phyloP scores from a whole-genome alignment of 2,329 filamentous ascomycete species.

The Blastomyces percursus region DNA sequence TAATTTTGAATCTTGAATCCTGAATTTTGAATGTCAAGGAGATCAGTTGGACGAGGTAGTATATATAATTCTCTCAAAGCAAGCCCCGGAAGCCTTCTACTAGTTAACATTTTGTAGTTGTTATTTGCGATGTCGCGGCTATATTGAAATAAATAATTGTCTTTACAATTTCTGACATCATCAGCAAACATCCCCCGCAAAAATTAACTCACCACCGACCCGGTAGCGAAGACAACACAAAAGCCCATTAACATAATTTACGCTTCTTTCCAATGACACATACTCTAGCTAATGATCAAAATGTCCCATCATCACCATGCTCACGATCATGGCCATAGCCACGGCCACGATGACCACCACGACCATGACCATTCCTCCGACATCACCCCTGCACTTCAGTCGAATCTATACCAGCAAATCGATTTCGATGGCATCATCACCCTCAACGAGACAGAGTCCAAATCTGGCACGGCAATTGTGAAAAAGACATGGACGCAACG shows the following conservation, averaged over 20 bases:
- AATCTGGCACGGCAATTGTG: constrained; percentile 62
- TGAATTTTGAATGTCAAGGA: neutral
- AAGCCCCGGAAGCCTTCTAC: neutral
- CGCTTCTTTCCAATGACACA: neutral
- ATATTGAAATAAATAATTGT: neutral
- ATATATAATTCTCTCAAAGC: neutral
- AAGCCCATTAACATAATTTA: neutral
- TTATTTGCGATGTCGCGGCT: neutral
- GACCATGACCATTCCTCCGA: constrained; percentile 85
- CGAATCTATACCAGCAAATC: constrained; percentile 83
- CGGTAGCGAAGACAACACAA: neutral
- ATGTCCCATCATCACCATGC: constrained; percentile 30
- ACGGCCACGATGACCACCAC: constrained; percentile 44
- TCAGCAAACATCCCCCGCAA: neutral
- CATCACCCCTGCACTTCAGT: constrained; percentile 80
- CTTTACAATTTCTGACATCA: neutral
- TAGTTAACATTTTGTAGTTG: neutral
- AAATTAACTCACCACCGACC: neutral
- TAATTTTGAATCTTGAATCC: neutral
- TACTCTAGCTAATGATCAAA: constrained; percentile 10
- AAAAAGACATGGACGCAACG: constrained; percentile 88
- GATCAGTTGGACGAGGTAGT: neutral
- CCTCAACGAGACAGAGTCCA: constrained; percentile 64
- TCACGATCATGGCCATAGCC: constrained; percentile 30
- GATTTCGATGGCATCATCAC: constrained; percentile 76